Evolutionary conservation across 164 flowering plant species (phyloP).

Genomic region (Akebia trifoliata): DNA sequence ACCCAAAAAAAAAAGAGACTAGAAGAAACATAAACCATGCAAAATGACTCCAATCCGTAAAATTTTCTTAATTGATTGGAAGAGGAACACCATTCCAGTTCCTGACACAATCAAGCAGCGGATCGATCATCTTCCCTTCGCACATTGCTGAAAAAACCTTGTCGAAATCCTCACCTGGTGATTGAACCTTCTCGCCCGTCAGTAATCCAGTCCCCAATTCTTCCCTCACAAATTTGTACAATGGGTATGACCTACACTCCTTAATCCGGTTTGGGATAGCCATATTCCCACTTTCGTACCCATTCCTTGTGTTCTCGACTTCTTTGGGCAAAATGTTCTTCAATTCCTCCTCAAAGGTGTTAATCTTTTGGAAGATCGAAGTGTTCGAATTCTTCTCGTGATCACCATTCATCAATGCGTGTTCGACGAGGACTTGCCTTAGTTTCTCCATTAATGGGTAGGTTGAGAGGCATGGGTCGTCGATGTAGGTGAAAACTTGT

Average conservation of each 20-base stretch:
- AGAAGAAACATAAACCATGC: too few relatives aligned
- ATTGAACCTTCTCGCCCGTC: conserved; percentile 43
- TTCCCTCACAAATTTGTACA: conserved; percentile 52
- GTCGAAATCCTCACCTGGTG: conserved; percentile 58
- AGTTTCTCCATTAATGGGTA: conserved; percentile 55
- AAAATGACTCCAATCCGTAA: neutral
- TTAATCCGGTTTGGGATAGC: conserved; percentile 37
- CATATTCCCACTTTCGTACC: conserved; percentile 30
- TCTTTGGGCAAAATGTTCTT: conserved; percentile 44
- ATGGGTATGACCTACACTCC: conserved; percentile 55
- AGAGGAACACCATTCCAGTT: conserved; percentile 59
- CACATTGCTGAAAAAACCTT: conserved; percentile 51
- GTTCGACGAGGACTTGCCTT: conserved; percentile 49
- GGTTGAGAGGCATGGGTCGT: conserved; percentile 45
- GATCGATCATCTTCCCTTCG: conserved; percentile 48
- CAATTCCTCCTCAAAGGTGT: conserved; percentile 41
- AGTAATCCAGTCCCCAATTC: conserved; percentile 31
- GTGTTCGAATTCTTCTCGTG: conserved; percentile 27
- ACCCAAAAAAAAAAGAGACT: too few relatives aligned
- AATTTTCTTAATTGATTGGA: conserved; percentile 32
- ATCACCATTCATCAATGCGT: conserved; percentile 37
- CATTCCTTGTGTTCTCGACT: conserved; percentile 34
- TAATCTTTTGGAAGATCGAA: conserved; percentile 48
- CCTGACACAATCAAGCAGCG: conserved; percentile 43
- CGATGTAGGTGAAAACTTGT: conserved; percentile 40